Base-by-base conservation (phyloP, 2,329 filamentous ascomycete genomes). In the Emergomyces orientalis region DNA sequence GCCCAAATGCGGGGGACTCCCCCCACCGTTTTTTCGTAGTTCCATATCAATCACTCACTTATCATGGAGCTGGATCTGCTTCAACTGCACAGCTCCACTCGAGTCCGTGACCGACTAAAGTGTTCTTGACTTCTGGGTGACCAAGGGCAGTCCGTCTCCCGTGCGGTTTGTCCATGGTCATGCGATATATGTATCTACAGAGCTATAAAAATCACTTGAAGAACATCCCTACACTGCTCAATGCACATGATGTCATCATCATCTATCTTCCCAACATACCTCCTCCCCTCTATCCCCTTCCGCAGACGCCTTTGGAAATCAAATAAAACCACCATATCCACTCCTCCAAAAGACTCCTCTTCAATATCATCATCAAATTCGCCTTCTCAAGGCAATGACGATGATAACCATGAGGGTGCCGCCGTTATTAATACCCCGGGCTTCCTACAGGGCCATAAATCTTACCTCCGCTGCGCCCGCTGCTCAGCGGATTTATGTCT, bases 401-500 rank as follows among this genome's bases (percentile, higher is more conserved):
- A 27, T 43, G 39, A 19, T 22, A 17, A 34, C 13, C 7, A 11
- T 27, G 25, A 51, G 13, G 14, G n/a, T 32, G 14, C 30, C 19
- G 19, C 30, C 30, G 52, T 37, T 34, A 32, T 22, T 37, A 37
- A n/a, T 19, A n/a, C 52, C 22, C 34, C 22, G 2, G 57, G 57
- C 25, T 81, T 77, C 68, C 75, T 83, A 19, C 65, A 72, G 59
- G 77, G 76, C 63, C 77, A 82, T 68, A 73, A 76, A 58, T 84
- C 84, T 2, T 81, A 82, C 71, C 78, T 87, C 30, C 81, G 80
- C 67, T 87, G 85, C 72, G 77, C 80, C 34, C 80, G 80, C 67
- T 87, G 85, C 70, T 80, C 83, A 49, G 76, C 82, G 13, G 82
- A 86, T 69, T 77, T 87, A 56, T 83, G 83, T 65, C 77, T 83